These are phyloP conservation scores for Speleostelium caveatum DNA, from an alignment of 78 protist genomes.

Conservation along the genomic window DNA sequence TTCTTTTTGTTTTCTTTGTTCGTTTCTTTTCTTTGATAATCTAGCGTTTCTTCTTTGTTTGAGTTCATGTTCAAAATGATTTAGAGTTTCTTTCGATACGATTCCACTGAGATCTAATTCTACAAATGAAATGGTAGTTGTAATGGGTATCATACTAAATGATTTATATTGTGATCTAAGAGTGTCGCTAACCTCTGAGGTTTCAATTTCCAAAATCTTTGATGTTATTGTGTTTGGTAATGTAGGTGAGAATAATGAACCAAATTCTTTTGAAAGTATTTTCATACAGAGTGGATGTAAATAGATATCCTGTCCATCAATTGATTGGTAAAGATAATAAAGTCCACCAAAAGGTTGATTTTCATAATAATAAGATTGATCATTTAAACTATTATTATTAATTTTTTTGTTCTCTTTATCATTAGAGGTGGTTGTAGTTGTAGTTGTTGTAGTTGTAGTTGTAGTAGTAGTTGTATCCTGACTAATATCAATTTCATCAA, in stretches of 20 bases:
- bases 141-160: slow-evolving; percentile 19
- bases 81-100: slow-evolving; percentile 9
- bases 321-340: slow-evolving; percentile 53
- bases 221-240: background rate
- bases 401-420: background rate
- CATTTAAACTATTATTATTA: background rate
- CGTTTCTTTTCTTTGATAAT: slow-evolving; percentile 26
- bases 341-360: slow-evolving; percentile 34
- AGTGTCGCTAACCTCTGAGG: slow-evolving; percentile 6
- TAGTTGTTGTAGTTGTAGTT: slow-evolving; percentile 19
- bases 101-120: slow-evolving; percentile 33
- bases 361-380: slow-evolving; percentile 3
- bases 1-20: slow-evolving; percentile 5
- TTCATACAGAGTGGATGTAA: slow-evolving; percentile 69
- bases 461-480: background rate
- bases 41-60: slow-evolving; percentile 20
- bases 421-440: background rate
- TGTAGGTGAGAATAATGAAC: background rate
- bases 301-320: slow-evolving; percentile 64
- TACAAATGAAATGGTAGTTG: slow-evolving; percentile 21
- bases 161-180: slow-evolving; percentile 18
- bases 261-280: slow-evolving; percentile 8
- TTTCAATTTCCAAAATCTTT: slow-evolving; percentile 30
- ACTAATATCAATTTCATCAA: background rate
- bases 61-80: slow-evolving; percentile 12